Base-by-base conservation (phyloP, 2,329 filamentous ascomycete species). In the Aspergillus udagawae region DNA sequence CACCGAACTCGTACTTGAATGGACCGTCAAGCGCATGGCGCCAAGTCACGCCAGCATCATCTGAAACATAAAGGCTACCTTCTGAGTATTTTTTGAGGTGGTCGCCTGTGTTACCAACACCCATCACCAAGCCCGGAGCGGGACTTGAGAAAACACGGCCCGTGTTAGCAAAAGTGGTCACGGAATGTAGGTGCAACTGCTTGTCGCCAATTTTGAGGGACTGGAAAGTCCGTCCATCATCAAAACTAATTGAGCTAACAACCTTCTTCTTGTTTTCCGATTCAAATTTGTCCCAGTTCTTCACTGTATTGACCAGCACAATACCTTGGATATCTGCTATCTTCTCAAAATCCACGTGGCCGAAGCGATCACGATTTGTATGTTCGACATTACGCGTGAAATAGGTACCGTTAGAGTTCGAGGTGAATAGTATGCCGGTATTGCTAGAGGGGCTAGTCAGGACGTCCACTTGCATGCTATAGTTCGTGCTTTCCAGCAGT, bases 401-500 rank as follows among this genome's bases (percentile, higher is more conserved):
- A 74, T 93, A 97, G 2, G 92, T 97, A 59, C 94, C 94, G 70
- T 97, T 95, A 32, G 92, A 97, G 72, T 99, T 99, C 71, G 93
- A 97, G 5, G 92, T 96, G 69, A 97, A 93, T 56, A 99, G 81
- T 10, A 89, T 86, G 35, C 94, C 95, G 84, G 96, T 93, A 0
- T 88, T 84, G 41, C 83, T 84, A 1, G 82, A 48, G 78, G 79
- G 42, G 56, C 74, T 77, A 1, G 88, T 91, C 83, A 93, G 87
- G 61, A 97, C 92, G 73, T 97, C 92, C 55, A 99, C 86, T 75
- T 97, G 93, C 65, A 99, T 92, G 78, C 93, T 97, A 79, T 99
- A 97, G 70, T 96, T 93, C 45, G 94, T 97, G 68, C 92, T 94
- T 76, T 97, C 93, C 44, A 99, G 82, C 50, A 99, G 84, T 0